Base-by-base conservation (phyloP, 2,329 filamentous ascomycete genomes). In the Aureobasidium zeae region DNA sequence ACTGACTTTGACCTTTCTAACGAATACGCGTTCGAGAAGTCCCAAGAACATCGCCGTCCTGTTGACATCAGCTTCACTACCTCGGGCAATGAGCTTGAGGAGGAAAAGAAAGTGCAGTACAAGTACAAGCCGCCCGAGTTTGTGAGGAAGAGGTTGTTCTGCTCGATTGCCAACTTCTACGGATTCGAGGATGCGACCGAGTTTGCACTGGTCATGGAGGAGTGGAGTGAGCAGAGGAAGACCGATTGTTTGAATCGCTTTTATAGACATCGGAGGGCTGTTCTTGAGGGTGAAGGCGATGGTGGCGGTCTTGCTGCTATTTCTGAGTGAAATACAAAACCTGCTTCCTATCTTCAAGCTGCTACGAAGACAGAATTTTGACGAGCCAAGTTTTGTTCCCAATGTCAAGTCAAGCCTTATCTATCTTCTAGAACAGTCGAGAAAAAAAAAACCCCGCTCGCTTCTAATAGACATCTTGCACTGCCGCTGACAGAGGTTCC, bases 191-290 rank as follows among this genome's bases (percentile, higher is more conserved):
- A 76, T 57, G 79, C 81, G 1, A 83, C 79, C 0, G 83, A 91
- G 49, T 96, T 96, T 70, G 91, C 88, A 3, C 67, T 95, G 26
- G 78, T 87, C 11, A 88, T 96, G 3, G 91, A 96, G 63, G 76
- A 79, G 11, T 93, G 87, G 85, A 93, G 84, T 33, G 84, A 89
- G 60, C 84, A 83, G 56, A 74, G 91, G 64, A 68, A 89, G 55
- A 73, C 83, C 49, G 79, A 81, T 52, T 88, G 78, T 61, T 67
- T 96, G 19, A 83, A 93, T 45, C 68, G 67, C 3, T 96, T 94
- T 62, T 96, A 96, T 67, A 66, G 69, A 49, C 71, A 70, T 52
- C 71, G 88, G 50, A 72, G 77, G 57, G 72, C 73, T 48, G 67
- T 66, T 52, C 43, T 79, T 10, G 41, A 43, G 30, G 11, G 15